Conservation (phyloP, 2,329 filamentous ascomycete genomes). For the Herpotrichia juniperi region DNA sequence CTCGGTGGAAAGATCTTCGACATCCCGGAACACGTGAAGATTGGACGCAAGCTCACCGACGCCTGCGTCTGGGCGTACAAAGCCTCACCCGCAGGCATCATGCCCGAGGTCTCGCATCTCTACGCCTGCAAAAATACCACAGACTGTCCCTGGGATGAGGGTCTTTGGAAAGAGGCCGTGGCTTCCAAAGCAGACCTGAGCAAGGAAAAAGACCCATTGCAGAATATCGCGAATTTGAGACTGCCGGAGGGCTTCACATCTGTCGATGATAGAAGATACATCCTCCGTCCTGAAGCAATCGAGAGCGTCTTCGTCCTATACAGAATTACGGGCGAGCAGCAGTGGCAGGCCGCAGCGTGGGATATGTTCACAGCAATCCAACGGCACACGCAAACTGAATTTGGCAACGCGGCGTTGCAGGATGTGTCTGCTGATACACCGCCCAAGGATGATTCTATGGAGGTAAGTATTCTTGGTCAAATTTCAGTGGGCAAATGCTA, state of each 20-base stretch:
- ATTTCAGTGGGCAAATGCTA: conserved; percentile 7
- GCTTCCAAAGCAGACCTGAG: conserved; percentile 25
- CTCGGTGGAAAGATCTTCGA: conserved; percentile 64
- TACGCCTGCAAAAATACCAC: conserved; percentile 53
- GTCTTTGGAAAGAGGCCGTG: conserved; percentile 54
- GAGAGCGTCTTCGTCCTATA: conserved; percentile 68
- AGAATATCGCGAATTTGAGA: conserved; percentile 46
- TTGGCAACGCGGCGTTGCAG: conserved; percentile 53
- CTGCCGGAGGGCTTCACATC: conserved; percentile 52
- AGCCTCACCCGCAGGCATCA: conserved; percentile 62
- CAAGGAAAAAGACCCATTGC: conserved; percentile 36
- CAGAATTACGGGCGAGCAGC: conserved; percentile 62
- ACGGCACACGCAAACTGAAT: conserved; percentile 48
- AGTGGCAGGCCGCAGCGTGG: conserved; percentile 54
- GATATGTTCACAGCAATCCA: conserved; percentile 57
- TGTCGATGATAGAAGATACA: conserved; percentile 53
- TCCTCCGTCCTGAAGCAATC: conserved; percentile 62
- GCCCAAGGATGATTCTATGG: conserved; percentile 51
- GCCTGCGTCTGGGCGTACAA: conserved; percentile 69
- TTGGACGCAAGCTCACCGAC: conserved; percentile 64
- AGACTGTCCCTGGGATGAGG: conserved; percentile 61
- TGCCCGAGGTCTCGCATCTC: conserved; percentile 65
- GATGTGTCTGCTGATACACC: conserved; percentile 50
- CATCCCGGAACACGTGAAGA: conserved; percentile 59
- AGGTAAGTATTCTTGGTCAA: conserved; percentile 32